phyloP scores from a whole-genome alignment of 2,329 filamentous ascomycete species.

The Scytalidium lignicola region DNA sequence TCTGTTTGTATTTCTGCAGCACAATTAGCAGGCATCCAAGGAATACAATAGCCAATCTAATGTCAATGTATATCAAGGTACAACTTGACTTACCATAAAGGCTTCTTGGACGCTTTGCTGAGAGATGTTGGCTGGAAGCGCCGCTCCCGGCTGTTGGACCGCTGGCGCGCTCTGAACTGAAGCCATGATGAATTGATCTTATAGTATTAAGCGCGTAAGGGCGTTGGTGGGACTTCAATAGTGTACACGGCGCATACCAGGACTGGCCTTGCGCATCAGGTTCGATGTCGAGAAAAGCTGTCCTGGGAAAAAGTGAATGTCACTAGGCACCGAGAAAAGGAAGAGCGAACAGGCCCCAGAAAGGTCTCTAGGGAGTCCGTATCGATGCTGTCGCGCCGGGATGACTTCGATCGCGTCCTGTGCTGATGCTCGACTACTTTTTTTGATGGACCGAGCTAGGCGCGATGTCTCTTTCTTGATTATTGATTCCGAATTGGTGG shows the following conservation, averaged over 20 bases:
- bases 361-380: slow-evolving; percentile 6
- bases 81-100: slow-evolving; percentile 50
- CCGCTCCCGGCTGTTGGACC: slow-evolving; percentile 59
- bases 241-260: slow-evolving; percentile 26
- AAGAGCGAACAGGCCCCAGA: slow-evolving; percentile 9
- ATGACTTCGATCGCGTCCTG: slow-evolving; percentile 20
- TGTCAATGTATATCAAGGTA: slow-evolving; percentile 5
- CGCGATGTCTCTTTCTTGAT: slow-evolving; percentile 21
- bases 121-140: slow-evolving; percentile 60
- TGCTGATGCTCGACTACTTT: slow-evolving; percentile 25
- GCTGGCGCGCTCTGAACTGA: slow-evolving; percentile 70
- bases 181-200: slow-evolving; percentile 55
- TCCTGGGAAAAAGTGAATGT: slow-evolving; percentile 13
- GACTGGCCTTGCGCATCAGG: slow-evolving; percentile 29
- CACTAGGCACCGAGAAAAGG: slow-evolving; percentile 8
- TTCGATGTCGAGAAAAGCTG: slow-evolving; percentile 14
- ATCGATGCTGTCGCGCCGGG: slow-evolving; percentile 16
- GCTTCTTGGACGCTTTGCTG: slow-evolving; percentile 75
- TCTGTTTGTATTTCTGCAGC: slow-evolving; percentile 74
- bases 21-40: slow-evolving; percentile 23
- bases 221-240: slow-evolving; percentile 12
- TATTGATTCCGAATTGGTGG: slow-evolving; percentile 9
- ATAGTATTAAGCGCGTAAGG: slow-evolving; percentile 7
- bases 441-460: slow-evolving; percentile 24
- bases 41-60: slow-evolving; percentile 3